Evolutionary conservation across 257 asterid genomes (phyloP).

Genomic region (Ballota nigra): DNA sequence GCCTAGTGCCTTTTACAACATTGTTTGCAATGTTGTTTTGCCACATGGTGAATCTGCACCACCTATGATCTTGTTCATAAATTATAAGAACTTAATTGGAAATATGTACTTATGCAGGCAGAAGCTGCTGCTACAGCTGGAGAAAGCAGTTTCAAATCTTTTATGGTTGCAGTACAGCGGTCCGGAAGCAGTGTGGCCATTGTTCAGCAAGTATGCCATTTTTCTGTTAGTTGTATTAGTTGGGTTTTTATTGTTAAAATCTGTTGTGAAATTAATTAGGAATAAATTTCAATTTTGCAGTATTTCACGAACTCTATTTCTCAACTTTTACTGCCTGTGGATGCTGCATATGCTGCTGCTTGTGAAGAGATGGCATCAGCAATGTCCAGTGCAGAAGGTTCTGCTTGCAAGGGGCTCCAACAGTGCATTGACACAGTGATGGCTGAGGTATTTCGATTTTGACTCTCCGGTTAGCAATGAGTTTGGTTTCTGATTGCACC

Average conservation of each 20-base stretch:
- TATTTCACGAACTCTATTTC: conserved; percentile 88
- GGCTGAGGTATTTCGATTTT: conserved; percentile 64
- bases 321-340: conserved; percentile 88
- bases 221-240: conserved; percentile 17
- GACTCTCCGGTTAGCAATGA: conserved; percentile 4
- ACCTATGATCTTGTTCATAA: conserved; percentile 8
- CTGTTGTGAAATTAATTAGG: conserved; percentile 8
- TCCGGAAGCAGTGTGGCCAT: conserved; percentile 98
- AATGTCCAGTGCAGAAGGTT: conserved; percentile 93
- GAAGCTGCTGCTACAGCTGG: conserved; percentile 99
- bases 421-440: conserved; percentile 95
- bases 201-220: conserved; percentile 80
- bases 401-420: conserved; percentile 96
- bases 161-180: conserved; percentile 92
- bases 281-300: conserved; percentile 41
- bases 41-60: no score
- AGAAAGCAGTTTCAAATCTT: conserved; percentile 87
- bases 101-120: conserved; percentile 43
- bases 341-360: conserved; percentile 92
- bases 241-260: not conserved
- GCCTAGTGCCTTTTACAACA: not conserved
- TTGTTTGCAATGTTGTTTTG: not conserved
- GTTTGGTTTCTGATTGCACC: conserved; percentile 7
- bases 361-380: conserved; percentile 98
- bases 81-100: not conserved